phyloP scores from a whole-genome alignment of 805 yeast species.

The Wickerhamiella domercqiae region DNA sequence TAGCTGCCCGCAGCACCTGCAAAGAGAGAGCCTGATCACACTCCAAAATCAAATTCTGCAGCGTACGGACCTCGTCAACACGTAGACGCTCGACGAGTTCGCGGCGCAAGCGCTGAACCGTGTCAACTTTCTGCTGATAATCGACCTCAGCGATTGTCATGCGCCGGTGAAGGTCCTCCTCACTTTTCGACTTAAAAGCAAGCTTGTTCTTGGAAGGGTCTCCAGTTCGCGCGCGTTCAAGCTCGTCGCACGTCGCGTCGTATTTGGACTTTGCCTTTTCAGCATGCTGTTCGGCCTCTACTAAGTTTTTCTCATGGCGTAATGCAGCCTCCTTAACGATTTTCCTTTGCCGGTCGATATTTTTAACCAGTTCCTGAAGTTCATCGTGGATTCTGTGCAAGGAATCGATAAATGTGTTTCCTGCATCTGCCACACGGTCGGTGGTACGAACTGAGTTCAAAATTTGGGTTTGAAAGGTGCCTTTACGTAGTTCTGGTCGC shows the following conservation, averaged over 20 bases:
- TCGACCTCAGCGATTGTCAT: slow-evolving; percentile 77
- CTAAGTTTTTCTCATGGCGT: slow-evolving; percentile 68
- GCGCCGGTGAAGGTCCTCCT: slow-evolving; percentile 71
- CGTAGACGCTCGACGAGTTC: slow-evolving; percentile 59
- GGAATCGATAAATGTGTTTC: slow-evolving; percentile 61
- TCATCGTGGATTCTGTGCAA: slow-evolving; percentile 79
- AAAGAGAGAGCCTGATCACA: slow-evolving; percentile 79
- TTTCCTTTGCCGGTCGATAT: slow-evolving; percentile 62
- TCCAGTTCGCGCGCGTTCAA: slow-evolving; percentile 62
- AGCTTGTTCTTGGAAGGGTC: slow-evolving; percentile 79
- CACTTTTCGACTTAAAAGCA: slow-evolving; percentile 73
- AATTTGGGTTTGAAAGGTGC: slow-evolving; percentile 50
- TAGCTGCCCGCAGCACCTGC: slow-evolving; percentile 78
- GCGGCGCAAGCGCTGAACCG: slow-evolving; percentile 57
- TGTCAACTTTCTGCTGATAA: slow-evolving; percentile 59
- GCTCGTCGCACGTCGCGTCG: slow-evolving; percentile 66
- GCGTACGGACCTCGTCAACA: slow-evolving; percentile 56
- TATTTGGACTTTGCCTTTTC: slow-evolving; percentile 78
- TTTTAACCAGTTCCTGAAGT: slow-evolving; percentile 49
- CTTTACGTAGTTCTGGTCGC: slow-evolving; percentile 36
- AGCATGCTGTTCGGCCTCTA: slow-evolving; percentile 67
- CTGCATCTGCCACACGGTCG: slow-evolving; percentile 58
- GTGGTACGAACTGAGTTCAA: slow-evolving; percentile 62
- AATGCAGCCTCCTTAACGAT: slow-evolving; percentile 65
- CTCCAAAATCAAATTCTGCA: slow-evolving; percentile 68